phyloP scores from a whole-genome alignment of 2,329 filamentous ascomycete genomes.

The Venturia aucupariae region DNA sequence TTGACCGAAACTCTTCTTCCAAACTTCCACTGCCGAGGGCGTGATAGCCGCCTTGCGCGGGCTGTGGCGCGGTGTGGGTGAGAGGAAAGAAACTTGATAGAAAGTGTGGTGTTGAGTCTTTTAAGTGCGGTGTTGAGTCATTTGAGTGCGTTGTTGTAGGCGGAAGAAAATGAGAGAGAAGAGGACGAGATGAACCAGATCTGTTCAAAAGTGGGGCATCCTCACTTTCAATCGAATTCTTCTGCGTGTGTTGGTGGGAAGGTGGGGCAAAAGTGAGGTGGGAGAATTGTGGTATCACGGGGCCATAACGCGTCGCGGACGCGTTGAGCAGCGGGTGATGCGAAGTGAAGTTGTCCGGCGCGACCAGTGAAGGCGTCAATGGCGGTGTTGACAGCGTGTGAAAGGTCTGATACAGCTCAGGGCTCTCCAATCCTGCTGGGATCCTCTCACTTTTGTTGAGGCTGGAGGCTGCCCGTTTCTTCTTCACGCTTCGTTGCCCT shows the following conservation, averaged over 20 bases:
- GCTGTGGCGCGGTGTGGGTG: not conserved
- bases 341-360: conserved; percentile 4
- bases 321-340: not conserved
- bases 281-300: not conserved
- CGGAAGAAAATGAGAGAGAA: not conserved
- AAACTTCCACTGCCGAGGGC: not conserved
- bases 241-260: not conserved
- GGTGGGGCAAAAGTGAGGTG: not conserved
- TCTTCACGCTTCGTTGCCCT: conserved; percentile 13
- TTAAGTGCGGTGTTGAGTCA: not conserved
- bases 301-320: not conserved
- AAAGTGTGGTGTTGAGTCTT: not conserved
- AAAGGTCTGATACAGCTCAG: not conserved
- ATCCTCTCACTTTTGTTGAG: conserved; percentile 9
- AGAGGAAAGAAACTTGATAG: not conserved
- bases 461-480: not conserved
- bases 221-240: not conserved
- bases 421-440: not conserved
- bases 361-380: conserved; percentile 8
- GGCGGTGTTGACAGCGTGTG: conserved; percentile 8
- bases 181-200: not conserved
- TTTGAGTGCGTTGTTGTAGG: not conserved
- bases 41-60: not conserved
- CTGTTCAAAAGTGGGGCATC: conserved; percentile 2
- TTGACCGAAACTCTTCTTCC: not conserved